Percentiles rank a stretch among this genome's conserved stretches.
These are phyloP conservation scores for Paramecium primaurelia DNA, from an alignment of 73 alveolate species.

Conservation along the genomic window DNA sequence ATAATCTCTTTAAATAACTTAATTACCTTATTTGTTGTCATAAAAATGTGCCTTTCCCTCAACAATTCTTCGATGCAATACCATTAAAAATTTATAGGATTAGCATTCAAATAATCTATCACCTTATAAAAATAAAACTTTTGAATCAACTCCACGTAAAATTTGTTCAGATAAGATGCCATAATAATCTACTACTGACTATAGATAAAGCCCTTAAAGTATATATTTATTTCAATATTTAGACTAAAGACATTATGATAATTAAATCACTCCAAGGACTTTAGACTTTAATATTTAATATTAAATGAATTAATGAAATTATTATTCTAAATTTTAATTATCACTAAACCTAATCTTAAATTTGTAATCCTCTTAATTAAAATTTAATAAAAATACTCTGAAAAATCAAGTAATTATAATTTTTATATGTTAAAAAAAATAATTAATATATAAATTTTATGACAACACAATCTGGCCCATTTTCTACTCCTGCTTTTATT, in stretches of 20 bases:
- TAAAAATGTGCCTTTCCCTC: neutral
- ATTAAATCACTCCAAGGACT: neutral
- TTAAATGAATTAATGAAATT: neutral
- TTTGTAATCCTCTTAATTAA: neutral
- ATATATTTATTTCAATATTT: neutral
- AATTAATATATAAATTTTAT: neutral
- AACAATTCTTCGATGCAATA: neutral
- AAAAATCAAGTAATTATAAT: neutral
- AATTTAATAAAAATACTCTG: neutral
- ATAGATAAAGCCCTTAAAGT: neutral
- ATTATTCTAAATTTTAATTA: neutral
- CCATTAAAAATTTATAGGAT: neutral
- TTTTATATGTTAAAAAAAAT: neutral
- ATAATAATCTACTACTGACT: neutral
- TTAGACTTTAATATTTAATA: neutral
- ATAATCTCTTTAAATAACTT: too few species aligned
- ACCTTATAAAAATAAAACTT: neutral
- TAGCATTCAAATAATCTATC: neutral
- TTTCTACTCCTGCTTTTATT: slow-evolving; percentile 20
- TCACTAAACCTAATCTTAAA: neutral
- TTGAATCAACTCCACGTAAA: neutral
- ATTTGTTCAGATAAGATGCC: neutral
- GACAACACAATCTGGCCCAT: slow-evolving; percentile 2
- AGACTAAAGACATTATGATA: neutral
- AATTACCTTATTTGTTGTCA: neutral